Evolutionary conservation across 1,139 yeast species (phyloP), one percentile per base, ranked within the genome.

Genomic region (Diutina rugosa): DNA sequence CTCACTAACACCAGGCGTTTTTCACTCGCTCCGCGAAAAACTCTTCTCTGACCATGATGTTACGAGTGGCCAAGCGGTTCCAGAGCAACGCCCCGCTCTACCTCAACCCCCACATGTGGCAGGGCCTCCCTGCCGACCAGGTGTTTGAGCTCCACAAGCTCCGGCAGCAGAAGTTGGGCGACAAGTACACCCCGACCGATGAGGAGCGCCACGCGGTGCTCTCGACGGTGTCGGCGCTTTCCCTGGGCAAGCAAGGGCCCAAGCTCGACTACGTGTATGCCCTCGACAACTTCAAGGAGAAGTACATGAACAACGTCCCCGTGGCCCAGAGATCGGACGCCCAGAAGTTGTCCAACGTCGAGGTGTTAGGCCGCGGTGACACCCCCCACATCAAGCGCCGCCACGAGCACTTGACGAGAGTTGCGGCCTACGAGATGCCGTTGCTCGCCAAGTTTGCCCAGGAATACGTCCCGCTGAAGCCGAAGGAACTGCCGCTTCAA

Each of bases 391-490:
- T 72, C 56, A 63, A 62, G 54, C 69, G 79, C 62, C 69, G 72
- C 61, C 64, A 6, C n/a, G 53, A 49, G 14, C 26, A 76, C 57
- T 82, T 86, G 65, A 85, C 85, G 64, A 79, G 97, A 64, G 76
- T 89, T 47, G 87, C 95, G 41, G 97, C 98, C 0, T 93, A 85
- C 71, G 98, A 91, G 69, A 79, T 91, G 76, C 99, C 99, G 3
- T 80, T 85, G 58, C 77, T 93, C 61, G 83, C 85, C 54, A 82
- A 89, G 68, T 86, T 78, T 67, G 85, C 93, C 63, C 84, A 84
- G 70, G 77, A 74, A 59, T 87, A 83, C 70, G 67, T 64, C 47
- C 86, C 85, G 29, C 14, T 58, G 56, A 62, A 77, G 6, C 61
- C 64, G 28, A 63, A 65, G 5, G 78, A 80, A 54, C 73, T 80